Evolutionary conservation across 768 basidiomycete species (phyloP).

Genomic region (Austroboletus festivus): DNA sequence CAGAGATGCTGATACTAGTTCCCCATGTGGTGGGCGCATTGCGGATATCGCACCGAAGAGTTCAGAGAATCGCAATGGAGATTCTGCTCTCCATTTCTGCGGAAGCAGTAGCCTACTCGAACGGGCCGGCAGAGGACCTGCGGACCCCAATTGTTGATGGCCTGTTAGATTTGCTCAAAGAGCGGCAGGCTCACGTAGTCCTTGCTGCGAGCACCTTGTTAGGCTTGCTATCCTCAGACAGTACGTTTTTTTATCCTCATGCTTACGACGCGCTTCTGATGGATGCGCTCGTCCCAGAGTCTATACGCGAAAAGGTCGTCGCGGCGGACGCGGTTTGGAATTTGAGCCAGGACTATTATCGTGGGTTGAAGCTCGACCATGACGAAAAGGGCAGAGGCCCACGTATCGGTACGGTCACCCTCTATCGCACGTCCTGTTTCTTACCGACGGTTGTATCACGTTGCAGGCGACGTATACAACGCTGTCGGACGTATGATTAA

Average conservation of each 20-base stretch:
- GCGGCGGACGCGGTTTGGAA: slow-evolving; percentile 13
- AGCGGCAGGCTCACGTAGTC: slow-evolving; percentile 16
- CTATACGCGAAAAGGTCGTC: slow-evolving; percentile 16
- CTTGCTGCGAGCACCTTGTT: slow-evolving; percentile 13
- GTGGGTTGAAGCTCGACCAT: slow-evolving; percentile 13
- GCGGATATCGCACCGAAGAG: slow-evolving; percentile 10
- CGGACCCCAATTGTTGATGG: slow-evolving; percentile 6
- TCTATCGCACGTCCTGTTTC: not conserved
- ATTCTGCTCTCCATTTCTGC: slow-evolving; percentile 11
- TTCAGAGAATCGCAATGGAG: slow-evolving; percentile 17
- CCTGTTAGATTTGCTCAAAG: slow-evolving; percentile 16
- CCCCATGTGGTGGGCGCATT: slow-evolving; percentile 14
- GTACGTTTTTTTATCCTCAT: slow-evolving; percentile 9
- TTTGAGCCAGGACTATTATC: slow-evolving; percentile 20
- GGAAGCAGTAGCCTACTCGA: slow-evolving; percentile 5
- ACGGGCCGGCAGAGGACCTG: slow-evolving; percentile 9
- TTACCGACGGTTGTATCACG: too few species aligned
- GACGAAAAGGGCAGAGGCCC: slow-evolving; percentile 13
- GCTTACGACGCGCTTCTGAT: not conserved
- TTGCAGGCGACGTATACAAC: too few species aligned
- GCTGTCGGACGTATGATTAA: not conserved
- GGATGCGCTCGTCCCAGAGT: slow-evolving; percentile 2
- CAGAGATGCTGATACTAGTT: slow-evolving; percentile 9
- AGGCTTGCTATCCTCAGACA: slow-evolving; percentile 7
- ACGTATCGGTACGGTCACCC: slow-evolving; percentile 9